Conservation (phyloP, 2,329 filamentous ascomycete genomes). For the Alternaria sp. region DNA sequence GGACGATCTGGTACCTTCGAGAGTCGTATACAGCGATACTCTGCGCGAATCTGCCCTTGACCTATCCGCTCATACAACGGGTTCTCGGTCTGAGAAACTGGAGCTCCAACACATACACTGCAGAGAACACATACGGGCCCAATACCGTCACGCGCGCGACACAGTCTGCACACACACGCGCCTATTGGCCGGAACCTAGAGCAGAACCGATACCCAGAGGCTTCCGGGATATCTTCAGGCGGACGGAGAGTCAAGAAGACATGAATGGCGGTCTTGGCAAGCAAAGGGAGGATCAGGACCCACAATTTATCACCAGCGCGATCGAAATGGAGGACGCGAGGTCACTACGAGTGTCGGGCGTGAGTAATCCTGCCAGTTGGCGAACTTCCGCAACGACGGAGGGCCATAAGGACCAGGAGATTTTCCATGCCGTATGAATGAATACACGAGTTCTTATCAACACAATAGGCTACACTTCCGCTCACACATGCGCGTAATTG, state of each 20-base stretch:
- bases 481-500: background rate
- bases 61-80: slow-evolving; percentile 63
- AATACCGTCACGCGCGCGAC: slow-evolving; percentile 6
- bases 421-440: slow-evolving; percentile 15
- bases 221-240: slow-evolving; percentile 19
- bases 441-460: slow-evolving; percentile 5
- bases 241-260: slow-evolving; percentile 31
- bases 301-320: slow-evolving; percentile 33
- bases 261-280: slow-evolving; percentile 26
- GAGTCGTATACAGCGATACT: slow-evolving; percentile 66
- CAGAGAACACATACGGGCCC: background rate
- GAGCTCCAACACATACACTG: slow-evolving; percentile 31
- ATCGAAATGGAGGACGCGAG: slow-evolving; percentile 31
- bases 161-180: slow-evolving; percentile 3
- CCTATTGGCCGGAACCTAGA: slow-evolving; percentile 18
- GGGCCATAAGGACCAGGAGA: slow-evolving; percentile 14
- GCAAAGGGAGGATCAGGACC: slow-evolving; percentile 17
- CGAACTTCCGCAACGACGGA: slow-evolving; percentile 14
- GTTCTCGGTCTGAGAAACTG: slow-evolving; percentile 49
- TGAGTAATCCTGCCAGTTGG: slow-evolving; percentile 19
- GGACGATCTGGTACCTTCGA: slow-evolving; percentile 65
- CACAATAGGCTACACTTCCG: slow-evolving; percentile 3
- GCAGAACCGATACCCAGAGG: slow-evolving; percentile 16
- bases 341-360: slow-evolving; percentile 9
- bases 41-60: slow-evolving; percentile 66